A percentile compares a stretch with the other conserved stretches of the same genome.
phyloP scores from a whole-genome alignment of 805 yeast species.

The Zygosaccharomyces bailii region DNA sequence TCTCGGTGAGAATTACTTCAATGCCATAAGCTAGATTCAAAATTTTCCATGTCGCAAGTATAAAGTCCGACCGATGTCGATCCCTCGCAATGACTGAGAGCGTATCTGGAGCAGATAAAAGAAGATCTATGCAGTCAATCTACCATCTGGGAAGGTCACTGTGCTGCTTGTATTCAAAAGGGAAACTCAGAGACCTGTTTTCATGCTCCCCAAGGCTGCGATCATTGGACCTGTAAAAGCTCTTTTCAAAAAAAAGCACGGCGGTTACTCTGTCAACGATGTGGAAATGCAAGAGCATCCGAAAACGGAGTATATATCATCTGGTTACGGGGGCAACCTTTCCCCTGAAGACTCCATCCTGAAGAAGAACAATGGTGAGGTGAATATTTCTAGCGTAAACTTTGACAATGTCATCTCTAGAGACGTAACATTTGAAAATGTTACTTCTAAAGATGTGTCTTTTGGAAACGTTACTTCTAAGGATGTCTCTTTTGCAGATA shows the following conservation, averaged over 20 bases:
- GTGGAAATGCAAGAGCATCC: slow-evolving; percentile 11
- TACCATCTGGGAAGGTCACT: not conserved
- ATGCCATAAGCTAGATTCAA: not conserved
- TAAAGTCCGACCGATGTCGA: not conserved
- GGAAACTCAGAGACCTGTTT: not conserved
- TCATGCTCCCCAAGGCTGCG: slow-evolving; percentile 12
- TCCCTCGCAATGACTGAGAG: not conserved
- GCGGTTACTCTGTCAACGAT: slow-evolving; percentile 4
- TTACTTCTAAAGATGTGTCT: too few relatives aligned
- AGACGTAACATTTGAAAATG: too few relatives aligned
- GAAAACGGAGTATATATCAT: slow-evolving; percentile 6
- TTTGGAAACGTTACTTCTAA: too few relatives aligned
- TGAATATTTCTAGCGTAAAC: not conserved
- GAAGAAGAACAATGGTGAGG: slow-evolving; percentile 13
- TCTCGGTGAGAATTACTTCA: not conserved
- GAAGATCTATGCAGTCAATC: not conserved
- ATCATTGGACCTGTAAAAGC: slow-evolving; percentile 14
- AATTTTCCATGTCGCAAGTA: not conserved
- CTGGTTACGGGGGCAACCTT: slow-evolving; percentile 12
- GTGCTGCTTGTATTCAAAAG: not conserved
- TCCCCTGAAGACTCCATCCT: slow-evolving; percentile 9
- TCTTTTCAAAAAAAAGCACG: slow-evolving; percentile 11
- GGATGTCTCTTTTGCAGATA: not conserved
- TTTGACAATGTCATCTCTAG: too few relatives aligned
- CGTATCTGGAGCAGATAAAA: not conserved